Conservation (phyloP, 164 flowering plant species). For the Santalum album region DNA sequence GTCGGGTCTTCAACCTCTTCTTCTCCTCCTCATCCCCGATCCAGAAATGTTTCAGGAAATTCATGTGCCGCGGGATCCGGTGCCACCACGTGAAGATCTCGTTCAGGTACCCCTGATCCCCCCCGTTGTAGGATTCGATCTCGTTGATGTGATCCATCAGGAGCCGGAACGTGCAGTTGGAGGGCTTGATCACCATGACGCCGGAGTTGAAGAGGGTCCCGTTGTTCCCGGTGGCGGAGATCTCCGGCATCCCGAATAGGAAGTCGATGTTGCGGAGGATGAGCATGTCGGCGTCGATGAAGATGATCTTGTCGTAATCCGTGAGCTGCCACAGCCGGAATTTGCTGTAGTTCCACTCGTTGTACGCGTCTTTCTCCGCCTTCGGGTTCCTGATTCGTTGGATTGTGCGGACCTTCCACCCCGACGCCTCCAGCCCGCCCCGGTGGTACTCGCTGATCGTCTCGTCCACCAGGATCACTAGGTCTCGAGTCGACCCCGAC, state of each 20-base stretch:
- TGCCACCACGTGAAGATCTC: constrained; percentile 73
- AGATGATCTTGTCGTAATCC: constrained; percentile 63
- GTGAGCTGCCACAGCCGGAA: constrained; percentile 64
- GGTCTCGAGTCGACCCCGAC: constrained; percentile 56
- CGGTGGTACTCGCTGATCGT: constrained; percentile 43
- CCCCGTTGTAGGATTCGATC: constrained; percentile 59
- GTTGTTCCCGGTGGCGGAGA: constrained; percentile 58
- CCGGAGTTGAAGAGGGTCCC: constrained; percentile 63
- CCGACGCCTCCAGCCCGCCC: constrained; percentile 63
- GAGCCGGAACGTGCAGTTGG: constrained; percentile 52
- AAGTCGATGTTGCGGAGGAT: constrained; percentile 53
- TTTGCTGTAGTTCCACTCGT: constrained; percentile 77
- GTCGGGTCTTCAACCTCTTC: constrained; percentile 30
- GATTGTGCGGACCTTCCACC: constrained; percentile 58
- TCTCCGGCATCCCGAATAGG: constrained; percentile 54
- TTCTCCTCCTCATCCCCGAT: constrained; percentile 36
- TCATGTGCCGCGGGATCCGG: constrained; percentile 48
- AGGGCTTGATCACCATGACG: constrained; percentile 65
- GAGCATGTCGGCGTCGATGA: constrained; percentile 63
- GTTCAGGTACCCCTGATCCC: constrained; percentile 63
- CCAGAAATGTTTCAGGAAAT: constrained; percentile 62
- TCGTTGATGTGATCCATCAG: constrained; percentile 48
- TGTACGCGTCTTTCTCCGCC: constrained; percentile 60
- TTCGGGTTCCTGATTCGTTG: constrained; percentile 63
- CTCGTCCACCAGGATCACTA: constrained; percentile 63